Base-by-base conservation (phyloP, 352 stramenopile genomes). In the Globisporangium nodosum region DNA sequence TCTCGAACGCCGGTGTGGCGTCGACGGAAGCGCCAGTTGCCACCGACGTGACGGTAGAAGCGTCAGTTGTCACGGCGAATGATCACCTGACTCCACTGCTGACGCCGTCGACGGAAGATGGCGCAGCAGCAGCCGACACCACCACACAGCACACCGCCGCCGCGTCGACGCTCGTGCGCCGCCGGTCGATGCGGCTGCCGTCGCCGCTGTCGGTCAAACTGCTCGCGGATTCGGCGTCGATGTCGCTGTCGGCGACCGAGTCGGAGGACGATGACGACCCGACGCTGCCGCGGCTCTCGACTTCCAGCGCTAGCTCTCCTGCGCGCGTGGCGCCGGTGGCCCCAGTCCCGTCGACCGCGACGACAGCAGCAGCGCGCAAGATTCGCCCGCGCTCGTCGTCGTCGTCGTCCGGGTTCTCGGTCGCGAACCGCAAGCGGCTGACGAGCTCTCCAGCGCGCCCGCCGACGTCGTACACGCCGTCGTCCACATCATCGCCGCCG, bases 241-340 rank as follows among this genome's bases (percentile, higher is more conserved):
- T 59, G 12, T 64, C 64, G 35, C 64, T 71, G n/a, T 85, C 74
- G 15, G 68, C 78, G 60, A 85, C 74, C 30, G 74, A 85, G 55
- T 81, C 72, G 5, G 74, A 85, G 45, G 74, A 85, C 46, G 74
- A 81, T 39, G 73, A 85, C 3, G 52, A 60, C 18, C 52, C 46
- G 39, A 57, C 55, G 8, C 21, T 47, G 20, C 13, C 31, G 46
- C 40, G 27, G 21, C 40, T n/a, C 54, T 42, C 27, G 16, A 43
- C 45, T 3, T 40, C 35, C 8, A 12, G 35, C 35, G 61, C 68
- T 35, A 69, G 58, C 18, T 69, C 68, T 51, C 46, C 60, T 0
- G 37, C 20, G 40, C 40, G 51, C 0, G 16, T 27, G 39, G 16
- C 51, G n/a, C 20, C 27, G 12, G 53, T 58, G 40, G 30, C 49